A percentile compares a stretch with the other conserved stretches of the same genome.
These are phyloP conservation scores for Mycosphaerella arachidis DNA, from an alignment of 2,329 filamentous ascomycete species.

Conservation along the genomic window DNA sequence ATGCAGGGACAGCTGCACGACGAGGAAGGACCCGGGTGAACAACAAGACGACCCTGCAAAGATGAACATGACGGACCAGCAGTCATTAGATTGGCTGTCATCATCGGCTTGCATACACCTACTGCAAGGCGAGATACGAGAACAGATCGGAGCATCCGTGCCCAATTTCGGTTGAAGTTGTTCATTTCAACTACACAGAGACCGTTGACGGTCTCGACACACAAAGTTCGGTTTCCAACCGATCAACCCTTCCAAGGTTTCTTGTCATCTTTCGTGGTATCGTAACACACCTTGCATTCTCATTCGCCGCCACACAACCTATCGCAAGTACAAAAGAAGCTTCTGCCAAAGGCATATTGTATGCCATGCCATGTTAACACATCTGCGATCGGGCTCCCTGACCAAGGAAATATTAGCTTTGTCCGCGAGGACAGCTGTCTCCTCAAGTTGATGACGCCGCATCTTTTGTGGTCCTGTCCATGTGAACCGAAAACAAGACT, in stretches of 20 bases:
- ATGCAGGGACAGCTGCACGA: not conserved
- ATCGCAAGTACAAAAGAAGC: not conserved
- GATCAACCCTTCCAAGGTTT: not conserved
- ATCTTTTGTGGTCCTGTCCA: not conserved
- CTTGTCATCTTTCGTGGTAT: not conserved
- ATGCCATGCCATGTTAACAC: not conserved
- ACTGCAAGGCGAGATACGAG: not conserved
- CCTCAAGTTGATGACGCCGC: conserved; percentile 2
- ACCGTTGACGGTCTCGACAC: not conserved
- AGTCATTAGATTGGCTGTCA: too few relatives aligned
- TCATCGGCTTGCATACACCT: too few relatives aligned
- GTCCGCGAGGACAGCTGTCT: conserved; percentile 1
- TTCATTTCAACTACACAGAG: not conserved
- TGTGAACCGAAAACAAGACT: conserved; percentile 3
- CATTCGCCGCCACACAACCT: not conserved
- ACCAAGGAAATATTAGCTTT: not conserved
- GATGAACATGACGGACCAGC: too few relatives aligned
- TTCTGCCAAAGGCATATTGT: not conserved
- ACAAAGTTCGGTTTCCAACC: not conserved
- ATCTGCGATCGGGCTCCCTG: not conserved
- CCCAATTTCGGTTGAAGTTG: not conserved
- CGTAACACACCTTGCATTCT: not conserved
- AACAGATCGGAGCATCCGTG: not conserved
- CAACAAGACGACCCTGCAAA: not conserved
- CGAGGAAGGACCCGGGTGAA: not conserved